A percentile compares a stretch with the other conserved stretches of the same genome.
phyloP scores from a whole-genome alignment of 2,329 filamentous ascomycete species.

The Botryotinia calthae region DNA sequence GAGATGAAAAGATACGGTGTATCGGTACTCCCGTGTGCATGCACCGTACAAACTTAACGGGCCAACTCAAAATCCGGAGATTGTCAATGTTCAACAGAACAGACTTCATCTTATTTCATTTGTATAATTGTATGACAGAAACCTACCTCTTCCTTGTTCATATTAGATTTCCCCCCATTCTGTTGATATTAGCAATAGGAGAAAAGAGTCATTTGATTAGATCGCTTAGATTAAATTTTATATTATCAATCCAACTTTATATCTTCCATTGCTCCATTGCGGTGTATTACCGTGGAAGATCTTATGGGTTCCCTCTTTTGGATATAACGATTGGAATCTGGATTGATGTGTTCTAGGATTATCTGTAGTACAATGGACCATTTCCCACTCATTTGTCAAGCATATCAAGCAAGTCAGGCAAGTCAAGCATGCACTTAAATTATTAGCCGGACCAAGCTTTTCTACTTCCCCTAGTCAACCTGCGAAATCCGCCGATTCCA shows the following conservation, averaged over 20 bases:
- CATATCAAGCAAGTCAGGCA: background rate
- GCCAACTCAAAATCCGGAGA: background rate
- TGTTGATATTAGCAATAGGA: background rate
- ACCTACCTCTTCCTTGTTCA: background rate
- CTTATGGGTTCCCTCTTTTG: background rate
- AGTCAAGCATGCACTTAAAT: background rate
- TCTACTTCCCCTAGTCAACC: conserved; percentile 1
- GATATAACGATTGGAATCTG: background rate
- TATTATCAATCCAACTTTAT: background rate
- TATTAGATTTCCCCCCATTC: background rate
- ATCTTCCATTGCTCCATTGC: background rate
- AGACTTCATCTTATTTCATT: conserved; percentile 4
- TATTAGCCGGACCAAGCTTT: background rate
- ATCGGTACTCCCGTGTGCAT: background rate
- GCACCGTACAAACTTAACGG: background rate
- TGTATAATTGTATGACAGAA: background rate
- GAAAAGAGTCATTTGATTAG: background rate
- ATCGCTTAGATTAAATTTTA: background rate
- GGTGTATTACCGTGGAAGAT: background rate
- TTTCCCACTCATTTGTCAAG: background rate
- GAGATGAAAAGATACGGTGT: conserved; percentile 4
- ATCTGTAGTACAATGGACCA: background rate
- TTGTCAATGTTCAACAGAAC: conserved; percentile 1
- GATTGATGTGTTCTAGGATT: background rate
- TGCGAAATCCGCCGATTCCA: background rate